phyloP scores from a whole-genome alignment of 2,329 filamentous ascomycete genomes.

The Apiospora phragmitis region DNA sequence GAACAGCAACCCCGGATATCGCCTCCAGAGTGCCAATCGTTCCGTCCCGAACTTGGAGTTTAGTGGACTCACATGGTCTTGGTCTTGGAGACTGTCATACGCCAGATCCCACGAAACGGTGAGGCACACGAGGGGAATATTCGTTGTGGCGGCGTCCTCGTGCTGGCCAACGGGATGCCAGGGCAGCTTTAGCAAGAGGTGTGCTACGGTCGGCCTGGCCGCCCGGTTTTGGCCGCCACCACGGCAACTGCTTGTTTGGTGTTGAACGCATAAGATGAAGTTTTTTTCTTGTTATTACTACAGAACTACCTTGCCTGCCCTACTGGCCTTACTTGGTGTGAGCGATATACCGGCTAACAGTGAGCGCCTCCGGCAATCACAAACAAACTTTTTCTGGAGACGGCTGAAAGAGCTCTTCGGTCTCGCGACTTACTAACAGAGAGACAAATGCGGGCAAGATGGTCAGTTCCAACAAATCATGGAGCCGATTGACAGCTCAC shows the following conservation, averaged over 20 bases:
- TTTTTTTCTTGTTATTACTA: not conserved
- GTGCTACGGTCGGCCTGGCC: not conserved
- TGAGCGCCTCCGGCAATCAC: not conserved
- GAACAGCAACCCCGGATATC: not conserved
- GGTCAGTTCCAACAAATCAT: not conserved
- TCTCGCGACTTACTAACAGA: not conserved
- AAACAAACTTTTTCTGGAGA: not conserved
- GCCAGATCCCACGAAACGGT: not conserved
- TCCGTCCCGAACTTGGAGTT: constrained; percentile 9
- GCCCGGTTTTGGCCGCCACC: constrained; percentile 5
- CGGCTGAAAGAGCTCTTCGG: not conserved
- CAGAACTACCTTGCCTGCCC: not conserved
- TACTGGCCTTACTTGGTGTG: not conserved
- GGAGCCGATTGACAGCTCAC: not conserved
- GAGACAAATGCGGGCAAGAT: not conserved
- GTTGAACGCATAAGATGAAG: not conserved
- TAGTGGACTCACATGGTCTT: not conserved
- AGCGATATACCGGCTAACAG: constrained; percentile 6
- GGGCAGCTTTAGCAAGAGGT: not conserved
- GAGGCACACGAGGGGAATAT: not conserved
- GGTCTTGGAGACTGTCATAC: not conserved
- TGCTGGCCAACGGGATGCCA: not conserved
- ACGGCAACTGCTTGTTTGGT: not conserved
- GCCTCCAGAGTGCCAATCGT: not conserved
- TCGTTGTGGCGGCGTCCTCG: not conserved